phyloP scores from a whole-genome alignment of 176 grass and related monocot genomes.

The Pontederia paniculata region DNA sequence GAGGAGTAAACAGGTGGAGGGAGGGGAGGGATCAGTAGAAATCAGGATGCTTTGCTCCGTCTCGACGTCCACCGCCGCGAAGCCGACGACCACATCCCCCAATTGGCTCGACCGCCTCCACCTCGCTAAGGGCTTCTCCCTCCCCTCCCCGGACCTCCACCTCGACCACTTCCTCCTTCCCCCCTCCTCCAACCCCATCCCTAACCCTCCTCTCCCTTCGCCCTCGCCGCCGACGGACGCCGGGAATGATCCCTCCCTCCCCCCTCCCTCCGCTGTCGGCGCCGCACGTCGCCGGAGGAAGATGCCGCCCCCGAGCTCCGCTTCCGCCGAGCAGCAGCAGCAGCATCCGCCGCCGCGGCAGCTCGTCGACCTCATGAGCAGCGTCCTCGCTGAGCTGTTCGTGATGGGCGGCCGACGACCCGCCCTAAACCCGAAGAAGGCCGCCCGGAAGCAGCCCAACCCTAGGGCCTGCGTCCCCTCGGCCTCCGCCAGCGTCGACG shows the following conservation, averaged over 20 bases:
- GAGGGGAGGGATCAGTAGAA: neutral
- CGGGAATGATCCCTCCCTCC: conserved; percentile 3
- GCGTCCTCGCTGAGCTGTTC: conserved; percentile 53
- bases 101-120: conserved; percentile 76
- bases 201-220: neutral
- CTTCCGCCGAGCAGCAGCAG: neutral
- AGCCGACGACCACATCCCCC: conserved; percentile 19
- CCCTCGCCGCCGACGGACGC: conserved; percentile 6
- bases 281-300: neutral
- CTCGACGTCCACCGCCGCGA: conserved; percentile 19
- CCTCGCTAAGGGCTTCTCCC: conserved; percentile 45
- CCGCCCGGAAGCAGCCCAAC: conserved; percentile 22
- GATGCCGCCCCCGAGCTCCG: neutral
- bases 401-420: conserved; percentile 27
- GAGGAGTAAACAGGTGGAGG: no score
- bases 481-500: conserved; percentile 37
- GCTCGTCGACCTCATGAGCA: conserved; percentile 17
- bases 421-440: neutral
- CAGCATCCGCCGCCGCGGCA: neutral
- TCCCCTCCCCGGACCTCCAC: conserved; percentile 30
- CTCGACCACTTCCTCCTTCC: conserved; percentile 41
- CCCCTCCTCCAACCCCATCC: conserved; percentile 5
- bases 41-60: conserved; percentile 9
- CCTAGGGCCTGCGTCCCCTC: conserved; percentile 19
- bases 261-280: conserved; percentile 1